A percentile compares a stretch with the other conserved stretches of the same genome.
These are phyloP conservation scores for Penicillium hesseltinei DNA, from an alignment of 2,329 filamentous ascomycete species.

Conservation along the genomic window DNA sequence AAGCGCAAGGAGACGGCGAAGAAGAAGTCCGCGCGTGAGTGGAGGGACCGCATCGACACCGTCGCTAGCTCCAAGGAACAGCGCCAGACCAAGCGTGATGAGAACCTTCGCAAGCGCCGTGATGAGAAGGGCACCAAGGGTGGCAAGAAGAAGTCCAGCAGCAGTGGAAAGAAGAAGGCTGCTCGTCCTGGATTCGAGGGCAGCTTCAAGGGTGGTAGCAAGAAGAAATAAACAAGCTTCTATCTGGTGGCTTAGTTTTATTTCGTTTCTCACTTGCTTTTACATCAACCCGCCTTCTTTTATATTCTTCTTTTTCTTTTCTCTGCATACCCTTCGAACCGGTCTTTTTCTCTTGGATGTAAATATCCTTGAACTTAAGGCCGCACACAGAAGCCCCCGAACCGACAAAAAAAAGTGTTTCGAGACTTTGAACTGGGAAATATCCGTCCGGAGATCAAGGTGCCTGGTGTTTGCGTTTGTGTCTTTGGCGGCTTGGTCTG, in stretches of 20 bases:
- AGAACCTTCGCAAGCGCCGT: constrained; percentile 70
- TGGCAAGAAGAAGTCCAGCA: constrained; percentile 44
- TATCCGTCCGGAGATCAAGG: constrained; percentile 29
- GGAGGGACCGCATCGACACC: constrained; percentile 69
- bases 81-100: constrained; percentile 77
- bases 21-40: constrained; percentile 88
- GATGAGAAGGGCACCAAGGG: constrained; percentile 67
- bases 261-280: constrained; percentile 3
- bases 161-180: constrained; percentile 50
- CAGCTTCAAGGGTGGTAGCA: constrained; percentile 59
- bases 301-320: constrained; percentile 3
- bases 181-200: constrained; percentile 69
- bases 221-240: constrained; percentile 39
- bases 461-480: constrained; percentile 28
- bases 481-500: constrained; percentile 23
- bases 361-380: not conserved
- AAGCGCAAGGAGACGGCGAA: constrained; percentile 90
- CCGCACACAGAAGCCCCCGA: constrained; percentile 10
- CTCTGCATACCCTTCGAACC: constrained; percentile 9
- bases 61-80: constrained; percentile 74
- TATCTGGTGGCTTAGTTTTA: not conserved
- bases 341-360: constrained; percentile 5
- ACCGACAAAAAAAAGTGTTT: constrained; percentile 25
- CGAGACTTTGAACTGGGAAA: constrained; percentile 28
- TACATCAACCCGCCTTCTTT: not conserved